Base-by-base conservation (phyloP, 768 basidiomycete genomes). In the Amanita subjunquillea region DNA sequence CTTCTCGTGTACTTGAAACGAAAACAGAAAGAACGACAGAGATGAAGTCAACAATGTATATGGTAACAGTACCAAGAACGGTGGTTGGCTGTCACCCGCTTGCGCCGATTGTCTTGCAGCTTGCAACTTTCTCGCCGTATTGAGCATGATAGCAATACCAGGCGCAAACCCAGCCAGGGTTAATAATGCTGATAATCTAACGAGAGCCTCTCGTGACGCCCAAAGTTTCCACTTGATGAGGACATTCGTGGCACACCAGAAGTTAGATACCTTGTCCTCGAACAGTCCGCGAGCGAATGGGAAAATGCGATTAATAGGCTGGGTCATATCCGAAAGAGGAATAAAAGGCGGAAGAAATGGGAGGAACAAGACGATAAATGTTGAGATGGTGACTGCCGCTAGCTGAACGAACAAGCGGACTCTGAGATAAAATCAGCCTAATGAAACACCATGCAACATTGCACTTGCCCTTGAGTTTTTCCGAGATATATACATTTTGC, bases 1-100 rank as follows among this genome's bases (percentile, higher is more conserved):
- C 72, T 96, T 97, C 66, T 97, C 94, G 65, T 96, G 94, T 37
- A 94, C 93, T 61, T 96, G 93, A 67, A 95, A 95, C 5, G 92
- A 93, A 71, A 95, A 94, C 30, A 97, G 72, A 71, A 95, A 97
- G 76, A 97, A 96, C 7, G 92, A 87, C 73, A 97, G 78, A 0
- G 89, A 87, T 1, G 81, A 83, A 6, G 80, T 83, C 55, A 92
- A 76, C 25, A 96, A 73, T 2, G 87, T 83, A 57, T 89, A 87
- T 0, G 87, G 87, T 3, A 97, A 74, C 2, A 98, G 71, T 0
- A 80, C 74, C 22, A 87, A 67, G 25, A 86, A 72, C 3, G 72
- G 71, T 0, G 79, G 70, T 7, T 74, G 72, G 17, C 38, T 47
- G 13, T 45, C 51, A 44, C 29, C 25, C 8, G 36, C 44, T 10